Evolutionary conservation across 768 basidiomycete species (phyloP).

Genomic region (Agaricus blazei): DNA sequence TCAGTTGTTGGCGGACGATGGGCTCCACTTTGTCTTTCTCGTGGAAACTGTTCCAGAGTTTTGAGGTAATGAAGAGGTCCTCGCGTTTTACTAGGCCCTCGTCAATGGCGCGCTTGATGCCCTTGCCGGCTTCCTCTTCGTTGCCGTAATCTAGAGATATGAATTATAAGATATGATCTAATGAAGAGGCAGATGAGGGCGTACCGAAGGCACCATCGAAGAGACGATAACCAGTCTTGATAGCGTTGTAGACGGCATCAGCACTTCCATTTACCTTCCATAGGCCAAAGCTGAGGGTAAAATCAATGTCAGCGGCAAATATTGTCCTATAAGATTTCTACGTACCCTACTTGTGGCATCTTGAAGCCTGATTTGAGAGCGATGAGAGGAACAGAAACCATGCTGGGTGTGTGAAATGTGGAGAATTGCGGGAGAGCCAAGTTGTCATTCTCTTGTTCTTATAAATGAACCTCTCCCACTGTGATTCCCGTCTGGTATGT

Average conservation of each 20-base stretch:
- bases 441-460: too few relatives aligned
- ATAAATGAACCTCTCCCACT: too few relatives aligned
- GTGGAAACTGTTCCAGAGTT: constrained; percentile 92
- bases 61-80: constrained; percentile 86
- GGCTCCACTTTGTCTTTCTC: constrained; percentile 63
- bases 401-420: not conserved
- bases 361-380: constrained; percentile 11
- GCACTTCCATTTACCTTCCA: constrained; percentile 44
- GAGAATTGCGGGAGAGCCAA: not conserved
- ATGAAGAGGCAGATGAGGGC: not conserved
- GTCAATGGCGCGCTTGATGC: constrained; percentile 68
- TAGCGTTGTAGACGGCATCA: constrained; percentile 77
- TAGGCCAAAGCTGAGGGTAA: constrained; percentile 22
- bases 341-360: constrained; percentile 13
- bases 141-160: constrained; percentile 68
- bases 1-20: constrained; percentile 46
- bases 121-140: constrained; percentile 80
- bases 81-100: constrained; percentile 85
- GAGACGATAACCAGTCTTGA: constrained; percentile 83
- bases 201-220: constrained; percentile 68
- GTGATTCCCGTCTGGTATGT: too few relatives aligned
- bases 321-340: not conserved
- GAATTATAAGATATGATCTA: constrained; percentile 4
- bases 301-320: not conserved
- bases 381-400: constrained; percentile 11